phyloP scores from a whole-genome alignment of 2,329 filamentous ascomycete genomes.

The Dactylellina parvicollis region DNA sequence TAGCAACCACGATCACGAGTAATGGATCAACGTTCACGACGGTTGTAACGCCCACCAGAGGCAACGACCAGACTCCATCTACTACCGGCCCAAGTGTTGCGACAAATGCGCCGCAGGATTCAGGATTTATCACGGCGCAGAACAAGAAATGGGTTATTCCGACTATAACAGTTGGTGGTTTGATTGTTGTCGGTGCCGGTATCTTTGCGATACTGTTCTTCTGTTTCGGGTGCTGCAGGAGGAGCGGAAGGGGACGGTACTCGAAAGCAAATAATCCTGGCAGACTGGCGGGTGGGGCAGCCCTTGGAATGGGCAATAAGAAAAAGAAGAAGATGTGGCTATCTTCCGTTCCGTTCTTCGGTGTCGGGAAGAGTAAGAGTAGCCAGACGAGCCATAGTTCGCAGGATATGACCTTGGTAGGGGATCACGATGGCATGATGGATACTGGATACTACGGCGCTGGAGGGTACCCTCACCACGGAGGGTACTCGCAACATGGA shows the following conservation, averaged over 20 bases:
- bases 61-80: constrained; percentile 5
- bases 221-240: constrained; percentile 41
- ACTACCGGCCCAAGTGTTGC: constrained; percentile 12
- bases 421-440: constrained; percentile 19
- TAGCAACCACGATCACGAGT: constrained; percentile 28
- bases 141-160: constrained; percentile 51
- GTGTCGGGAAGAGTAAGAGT: constrained; percentile 17
- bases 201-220: constrained; percentile 39
- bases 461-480: constrained; percentile 23
- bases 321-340: constrained; percentile 46
- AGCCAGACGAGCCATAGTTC: constrained; percentile 36
- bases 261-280: constrained; percentile 24
- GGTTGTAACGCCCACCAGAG: constrained; percentile 10
- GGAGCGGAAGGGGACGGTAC: constrained; percentile 27
- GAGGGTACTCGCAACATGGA: constrained; percentile 5
- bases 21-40: constrained; percentile 41
- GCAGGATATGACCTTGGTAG: constrained; percentile 39
- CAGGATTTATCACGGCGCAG: constrained; percentile 36
- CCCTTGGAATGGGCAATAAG: background rate
- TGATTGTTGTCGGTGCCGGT: constrained; percentile 32
- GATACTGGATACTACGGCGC: constrained; percentile 50
- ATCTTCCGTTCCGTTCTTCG: constrained; percentile 46
- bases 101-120: constrained; percentile 10
- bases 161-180: constrained; percentile 34
- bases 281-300: background rate